These are phyloP conservation scores for Chalciporus piperatoides DNA, from an alignment of 1,284 basidiomycete genomes.

Conservation along the genomic window DNA sequence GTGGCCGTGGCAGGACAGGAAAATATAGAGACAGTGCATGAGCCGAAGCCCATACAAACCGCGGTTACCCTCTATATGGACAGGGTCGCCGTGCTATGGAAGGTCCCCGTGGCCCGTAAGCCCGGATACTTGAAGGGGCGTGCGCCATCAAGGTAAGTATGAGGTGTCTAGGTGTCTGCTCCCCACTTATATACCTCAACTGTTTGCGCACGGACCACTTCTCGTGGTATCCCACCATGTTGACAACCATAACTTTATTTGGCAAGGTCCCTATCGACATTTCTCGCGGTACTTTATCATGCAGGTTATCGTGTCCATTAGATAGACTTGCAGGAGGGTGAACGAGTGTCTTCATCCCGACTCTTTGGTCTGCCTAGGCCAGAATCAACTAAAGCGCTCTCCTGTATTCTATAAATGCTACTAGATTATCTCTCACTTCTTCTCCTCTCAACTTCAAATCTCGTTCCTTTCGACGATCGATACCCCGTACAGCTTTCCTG, in stretches of 20 bases:
- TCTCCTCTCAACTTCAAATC: conserved; percentile 62
- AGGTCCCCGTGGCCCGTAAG: conserved; percentile 42
- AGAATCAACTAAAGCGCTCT: conserved; percentile 41
- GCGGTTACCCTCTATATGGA: conserved; percentile 10
- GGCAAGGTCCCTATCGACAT: not conserved
- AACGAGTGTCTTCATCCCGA: too few relatives aligned
- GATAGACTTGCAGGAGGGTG: too few relatives aligned
- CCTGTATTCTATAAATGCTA: conserved; percentile 88
- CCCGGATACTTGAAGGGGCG: conserved; percentile 41
- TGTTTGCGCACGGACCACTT: conserved; percentile 14
- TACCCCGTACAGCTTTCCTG: conserved; percentile 53
- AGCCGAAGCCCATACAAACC: conserved; percentile 58
- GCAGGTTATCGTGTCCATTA: too few relatives aligned
- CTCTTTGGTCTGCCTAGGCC: too few relatives aligned
- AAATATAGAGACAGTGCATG: conserved; percentile 72
- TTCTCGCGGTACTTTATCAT: too few relatives aligned
- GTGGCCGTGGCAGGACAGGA: conserved; percentile 47
- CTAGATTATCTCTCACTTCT: conserved; percentile 77
- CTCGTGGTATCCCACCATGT: not conserved
- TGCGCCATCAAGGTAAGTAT: conserved; percentile 47
- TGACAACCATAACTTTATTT: not conserved
- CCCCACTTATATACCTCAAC: conserved; percentile 3
- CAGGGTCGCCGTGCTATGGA: conserved; percentile 60
- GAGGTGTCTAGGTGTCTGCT: conserved; percentile 16
- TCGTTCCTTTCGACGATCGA: conserved; percentile 56